These are phyloP conservation scores for Wallacemonas rigidus DNA, from an alignment of 208 protist genomes.

Conservation along the genomic window DNA sequence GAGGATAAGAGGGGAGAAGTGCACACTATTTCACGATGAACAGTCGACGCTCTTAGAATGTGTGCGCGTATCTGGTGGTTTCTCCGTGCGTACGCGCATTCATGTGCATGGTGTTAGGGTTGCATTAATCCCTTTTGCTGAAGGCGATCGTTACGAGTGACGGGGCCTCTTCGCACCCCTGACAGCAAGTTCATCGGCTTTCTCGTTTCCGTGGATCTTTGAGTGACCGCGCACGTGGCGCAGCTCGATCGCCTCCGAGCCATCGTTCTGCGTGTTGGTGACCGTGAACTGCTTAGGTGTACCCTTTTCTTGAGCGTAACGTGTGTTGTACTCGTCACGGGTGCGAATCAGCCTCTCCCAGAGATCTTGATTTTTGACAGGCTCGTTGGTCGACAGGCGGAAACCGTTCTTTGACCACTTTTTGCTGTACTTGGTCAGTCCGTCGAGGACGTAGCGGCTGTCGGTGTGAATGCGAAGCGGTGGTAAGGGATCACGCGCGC, in stretches of 20 bases:
- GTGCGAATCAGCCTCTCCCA: slow-evolving; percentile 52
- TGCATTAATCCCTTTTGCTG: no score
- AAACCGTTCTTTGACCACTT: slow-evolving; percentile 68
- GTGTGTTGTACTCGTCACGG: slow-evolving; percentile 47
- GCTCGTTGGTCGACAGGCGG: slow-evolving; percentile 29
- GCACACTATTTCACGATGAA: no score
- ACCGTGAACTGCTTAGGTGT: slow-evolving; percentile 6
- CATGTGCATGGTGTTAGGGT: not conserved
- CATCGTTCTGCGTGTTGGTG: slow-evolving; percentile 35
- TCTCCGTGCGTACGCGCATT: not conserved
- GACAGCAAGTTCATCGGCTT: slow-evolving; percentile 62
- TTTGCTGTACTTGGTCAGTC: slow-evolving; percentile 48
- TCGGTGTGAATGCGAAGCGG: slow-evolving; percentile 73
- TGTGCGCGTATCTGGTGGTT: not conserved
- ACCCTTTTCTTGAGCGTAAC: slow-evolving; percentile 42
- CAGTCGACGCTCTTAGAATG: no score
- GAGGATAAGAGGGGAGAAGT: no score
- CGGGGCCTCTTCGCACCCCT: slow-evolving; percentile 25
- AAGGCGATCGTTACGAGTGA: not conserved
- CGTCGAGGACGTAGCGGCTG: slow-evolving; percentile 78
- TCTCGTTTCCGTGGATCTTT: slow-evolving; percentile 72
- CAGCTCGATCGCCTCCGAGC: slow-evolving; percentile 45
- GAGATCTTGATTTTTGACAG: slow-evolving; percentile 69
- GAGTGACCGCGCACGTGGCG: slow-evolving; percentile 74
- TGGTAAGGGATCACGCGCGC: slow-evolving; percentile 19